Conservation (phyloP, 1,284 basidiomycete species). For the Rhizopogon parksii region DNA sequence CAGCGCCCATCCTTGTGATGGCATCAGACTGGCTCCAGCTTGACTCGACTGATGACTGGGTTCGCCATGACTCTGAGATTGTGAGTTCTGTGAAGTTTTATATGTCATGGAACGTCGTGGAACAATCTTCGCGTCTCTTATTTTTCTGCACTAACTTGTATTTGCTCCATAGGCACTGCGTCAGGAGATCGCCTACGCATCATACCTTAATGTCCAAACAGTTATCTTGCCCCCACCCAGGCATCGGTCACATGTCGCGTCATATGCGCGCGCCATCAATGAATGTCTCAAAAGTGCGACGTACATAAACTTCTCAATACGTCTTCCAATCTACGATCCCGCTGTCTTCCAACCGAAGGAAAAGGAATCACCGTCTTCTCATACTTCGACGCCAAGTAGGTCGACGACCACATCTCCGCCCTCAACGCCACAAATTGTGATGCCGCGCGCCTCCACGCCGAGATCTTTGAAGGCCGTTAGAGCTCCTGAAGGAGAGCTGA, state of each 20-base stretch:
- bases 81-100: slow-evolving; percentile 40
- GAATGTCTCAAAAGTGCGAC: slow-evolving; percentile 66
- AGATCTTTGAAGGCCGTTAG: slow-evolving; percentile 21
- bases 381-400: slow-evolving; percentile 15
- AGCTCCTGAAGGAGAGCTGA: slow-evolving; percentile 55
- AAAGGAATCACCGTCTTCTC: slow-evolving; percentile 20
- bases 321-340: slow-evolving; percentile 80
- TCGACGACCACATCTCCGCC: slow-evolving; percentile 18
- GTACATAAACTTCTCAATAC: slow-evolving; percentile 72
- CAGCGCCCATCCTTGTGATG: slow-evolving; percentile 70
- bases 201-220: slow-evolving; percentile 83
- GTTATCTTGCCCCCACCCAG: slow-evolving; percentile 88
- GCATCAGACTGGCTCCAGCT: slow-evolving; percentile 94
- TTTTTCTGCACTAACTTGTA: not conserved
- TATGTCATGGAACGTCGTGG: not conserved
- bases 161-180: slow-evolving; percentile 65
- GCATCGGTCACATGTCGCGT: slow-evolving; percentile 78
- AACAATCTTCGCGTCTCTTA: not conserved
- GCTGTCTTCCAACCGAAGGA: slow-evolving; percentile 41
- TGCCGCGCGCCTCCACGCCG: slow-evolving; percentile 19
- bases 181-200: slow-evolving; percentile 90
- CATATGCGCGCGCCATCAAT: slow-evolving; percentile 88
- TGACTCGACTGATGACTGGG: slow-evolving; percentile 89
- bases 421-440: slow-evolving; percentile 32
- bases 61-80: slow-evolving; percentile 93